phyloP scores from a whole-genome alignment of 2,329 filamentous ascomycete genomes.

The Colletotrichum sp. region DNA sequence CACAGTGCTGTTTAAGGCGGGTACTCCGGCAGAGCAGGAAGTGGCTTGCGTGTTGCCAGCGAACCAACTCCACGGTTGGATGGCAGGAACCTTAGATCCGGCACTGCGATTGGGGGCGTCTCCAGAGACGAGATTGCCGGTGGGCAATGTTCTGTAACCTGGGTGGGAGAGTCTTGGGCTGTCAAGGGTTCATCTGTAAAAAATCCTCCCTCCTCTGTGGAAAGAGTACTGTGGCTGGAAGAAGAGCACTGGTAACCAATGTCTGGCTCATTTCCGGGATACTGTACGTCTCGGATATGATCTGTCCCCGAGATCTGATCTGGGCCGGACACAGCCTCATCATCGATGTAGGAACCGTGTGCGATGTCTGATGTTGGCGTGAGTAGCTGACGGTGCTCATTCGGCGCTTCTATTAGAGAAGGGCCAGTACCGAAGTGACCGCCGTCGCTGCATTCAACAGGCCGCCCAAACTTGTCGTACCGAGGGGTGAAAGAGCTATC shows the following conservation, averaged over 20 bases:
- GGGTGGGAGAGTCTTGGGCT: not conserved
- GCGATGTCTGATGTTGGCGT: not conserved
- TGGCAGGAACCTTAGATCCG: slow-evolving; percentile 6
- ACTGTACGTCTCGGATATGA: not conserved
- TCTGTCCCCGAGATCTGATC: not conserved
- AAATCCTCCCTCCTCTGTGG: not conserved
- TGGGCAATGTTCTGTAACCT: not conserved
- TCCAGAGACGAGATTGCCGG: not conserved
- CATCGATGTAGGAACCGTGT: not conserved
- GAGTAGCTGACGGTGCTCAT: not conserved
- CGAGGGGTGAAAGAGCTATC: not conserved
- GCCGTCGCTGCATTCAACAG: not conserved
- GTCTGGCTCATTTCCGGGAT: not conserved
- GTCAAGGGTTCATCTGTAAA: not conserved
- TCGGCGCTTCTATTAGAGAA: not conserved
- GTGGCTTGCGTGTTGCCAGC: slow-evolving; percentile 40
- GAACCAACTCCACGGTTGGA: not conserved
- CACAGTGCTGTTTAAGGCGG: not conserved
- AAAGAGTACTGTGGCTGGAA: not conserved
- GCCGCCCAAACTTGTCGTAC: slow-evolving; percentile 2
- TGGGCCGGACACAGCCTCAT: not conserved
- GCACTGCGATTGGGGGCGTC: not conserved
- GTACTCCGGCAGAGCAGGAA: slow-evolving; percentile 48
- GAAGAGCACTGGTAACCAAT: not conserved
- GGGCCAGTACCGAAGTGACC: not conserved